Base-by-base conservation (phyloP, 2,329 filamentous ascomycete genomes). In the Metarhizium guizhouense region DNA sequence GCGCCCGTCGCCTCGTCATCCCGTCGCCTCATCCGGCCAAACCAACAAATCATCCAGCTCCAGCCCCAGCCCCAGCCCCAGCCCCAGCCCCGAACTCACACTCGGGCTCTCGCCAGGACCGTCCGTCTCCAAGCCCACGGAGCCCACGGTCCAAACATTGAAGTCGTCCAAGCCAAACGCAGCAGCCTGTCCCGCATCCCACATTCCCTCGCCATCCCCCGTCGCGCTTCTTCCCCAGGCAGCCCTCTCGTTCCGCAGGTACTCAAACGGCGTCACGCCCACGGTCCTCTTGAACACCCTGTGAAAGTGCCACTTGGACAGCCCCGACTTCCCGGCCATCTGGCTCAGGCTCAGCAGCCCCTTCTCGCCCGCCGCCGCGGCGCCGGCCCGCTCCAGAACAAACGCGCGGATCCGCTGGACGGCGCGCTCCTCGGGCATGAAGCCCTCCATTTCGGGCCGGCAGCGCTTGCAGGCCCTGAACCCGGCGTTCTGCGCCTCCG, bases 391-490 rank as follows among this genome's bases (percentile, higher is more conserved):
- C 69, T 60, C 52, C 56, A 58, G 53, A 52, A 72, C 62, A 59
- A 71, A 70, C 4, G 57, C 63, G 25, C 68, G 64, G 36, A 74
- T 71, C 62, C 69, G 76, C 53, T 66, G 67, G 4, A 78, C 75
- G 4, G 74, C 76, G 6, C 62, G 64, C 47, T 74, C 74, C 55
- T 76, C 68, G 58, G 62, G 74, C 74, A 68, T 78, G 66, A 56
- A 68, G 56, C 62, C 72, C 54, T 63, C 63, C 6, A 54, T 74
- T 20, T 70, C 68, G 18, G 70, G 81, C 57, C 74, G 73, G 66
- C 82, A 84, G 16, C 81, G 72, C 67, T 82, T 83, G 68, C 82
- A 85, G 0, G 82, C 69, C 29, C 81, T 72, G 62, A 76, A 85
- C 1, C 81, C 76, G 6, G 68, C 74, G 1, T 61, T 59, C 47